A percentile compares a stretch with the other conserved stretches of the same genome.
Conservation (phyloP, 345 rosid species). For the Brassica juncea region DNA sequence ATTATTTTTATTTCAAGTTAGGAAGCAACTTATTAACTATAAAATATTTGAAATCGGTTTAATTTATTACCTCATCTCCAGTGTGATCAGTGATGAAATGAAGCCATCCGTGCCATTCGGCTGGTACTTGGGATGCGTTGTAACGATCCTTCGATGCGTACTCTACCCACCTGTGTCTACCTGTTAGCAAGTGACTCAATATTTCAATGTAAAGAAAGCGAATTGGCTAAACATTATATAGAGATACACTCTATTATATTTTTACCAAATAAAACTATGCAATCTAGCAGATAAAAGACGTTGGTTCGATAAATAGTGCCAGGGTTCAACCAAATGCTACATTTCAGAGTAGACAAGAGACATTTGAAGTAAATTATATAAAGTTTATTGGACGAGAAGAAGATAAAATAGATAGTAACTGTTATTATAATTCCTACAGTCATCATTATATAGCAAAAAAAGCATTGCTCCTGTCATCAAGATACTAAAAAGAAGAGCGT, state of each 20-base stretch:
- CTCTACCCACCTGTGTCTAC: constrained; percentile 97
- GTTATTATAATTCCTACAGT: constrained; percentile 3
- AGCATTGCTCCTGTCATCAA: not conserved
- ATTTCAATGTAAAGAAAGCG: not conserved
- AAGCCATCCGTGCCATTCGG: constrained; percentile 99
- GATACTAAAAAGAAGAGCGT: constrained; percentile 28
- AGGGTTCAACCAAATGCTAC: constrained; percentile 5
- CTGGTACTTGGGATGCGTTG: constrained; percentile 96
- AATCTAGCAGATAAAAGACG: not conserved
- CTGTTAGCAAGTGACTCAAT: constrained; percentile 42
- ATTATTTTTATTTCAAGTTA: not conserved
- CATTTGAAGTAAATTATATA: not conserved
- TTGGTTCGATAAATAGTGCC: not conserved
- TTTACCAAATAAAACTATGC: not conserved
- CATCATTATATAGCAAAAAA: not conserved
- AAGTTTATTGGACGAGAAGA: not conserved
- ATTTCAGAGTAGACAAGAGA: not conserved
- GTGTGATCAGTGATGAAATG: constrained; percentile 92
- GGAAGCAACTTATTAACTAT: not conserved
- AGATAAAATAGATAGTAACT: not conserved
- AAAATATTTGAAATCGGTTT: not conserved
- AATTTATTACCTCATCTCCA: constrained; percentile 75
- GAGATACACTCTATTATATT: not conserved
- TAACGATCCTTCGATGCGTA: constrained; percentile 81
- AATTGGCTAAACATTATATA: constrained; percentile 10